These are phyloP conservation scores for Clarireedia sp. DNA, from an alignment of 2,329 filamentous ascomycete species.

Conservation along the genomic window DNA sequence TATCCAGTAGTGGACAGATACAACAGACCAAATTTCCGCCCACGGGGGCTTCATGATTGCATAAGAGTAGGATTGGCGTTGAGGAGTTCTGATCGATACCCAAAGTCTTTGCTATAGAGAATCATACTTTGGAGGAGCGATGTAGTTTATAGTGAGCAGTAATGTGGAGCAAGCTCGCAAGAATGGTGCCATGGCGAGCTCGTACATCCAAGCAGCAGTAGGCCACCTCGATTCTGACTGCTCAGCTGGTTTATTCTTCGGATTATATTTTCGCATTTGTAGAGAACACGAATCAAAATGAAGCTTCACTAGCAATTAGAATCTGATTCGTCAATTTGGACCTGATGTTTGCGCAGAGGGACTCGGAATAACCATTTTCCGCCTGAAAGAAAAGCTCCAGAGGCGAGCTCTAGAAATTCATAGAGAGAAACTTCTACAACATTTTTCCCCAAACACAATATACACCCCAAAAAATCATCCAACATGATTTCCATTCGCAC, in stretches of 20 bases:
- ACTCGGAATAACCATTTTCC: constrained; percentile 11
- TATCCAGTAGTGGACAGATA: constrained; percentile 56
- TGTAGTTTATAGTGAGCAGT: background rate
- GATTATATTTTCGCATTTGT: too few species aligned
- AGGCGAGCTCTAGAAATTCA: constrained; percentile 1
- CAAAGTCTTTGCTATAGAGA: constrained; percentile 6
- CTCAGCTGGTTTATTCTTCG: too few species aligned
- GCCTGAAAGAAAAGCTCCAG: constrained; percentile 10
- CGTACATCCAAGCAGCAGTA: too few species aligned
- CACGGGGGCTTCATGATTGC: constrained; percentile 36
- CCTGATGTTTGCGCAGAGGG: background rate
- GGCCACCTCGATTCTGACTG: too few species aligned
- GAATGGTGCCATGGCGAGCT: too few species aligned
- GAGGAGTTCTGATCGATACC: constrained; percentile 13
- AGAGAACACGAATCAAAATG: too few species aligned
- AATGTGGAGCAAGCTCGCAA: background rate
- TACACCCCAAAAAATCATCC: constrained; percentile 9
- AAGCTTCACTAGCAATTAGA: background rate
- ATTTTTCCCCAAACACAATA: constrained; percentile 3
- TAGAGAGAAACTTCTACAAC: constrained; percentile 1
- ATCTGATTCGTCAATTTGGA: background rate
- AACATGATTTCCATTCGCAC: constrained; percentile 63
- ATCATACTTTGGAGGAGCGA: background rate
- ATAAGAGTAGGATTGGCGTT: constrained; percentile 3
- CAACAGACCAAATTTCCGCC: constrained; percentile 75